Conservation (phyloP, 2,329 filamentous ascomycete species). For the Pyricularia sp. region DNA sequence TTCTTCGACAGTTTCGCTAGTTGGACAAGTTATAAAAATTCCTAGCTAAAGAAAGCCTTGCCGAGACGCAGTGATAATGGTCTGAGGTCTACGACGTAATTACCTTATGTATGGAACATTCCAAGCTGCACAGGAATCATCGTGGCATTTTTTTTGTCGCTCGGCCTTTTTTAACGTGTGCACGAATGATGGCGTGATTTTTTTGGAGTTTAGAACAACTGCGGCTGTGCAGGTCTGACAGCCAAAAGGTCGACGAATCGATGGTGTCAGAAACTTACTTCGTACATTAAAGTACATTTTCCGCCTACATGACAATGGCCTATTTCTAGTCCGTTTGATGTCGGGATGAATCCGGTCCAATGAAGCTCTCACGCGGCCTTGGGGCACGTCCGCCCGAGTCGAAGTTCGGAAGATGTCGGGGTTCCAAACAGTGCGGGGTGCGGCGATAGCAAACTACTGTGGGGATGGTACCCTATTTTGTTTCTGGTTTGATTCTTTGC, state of each 20-base stretch:
- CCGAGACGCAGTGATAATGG: not conserved
- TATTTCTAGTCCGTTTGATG: not conserved
- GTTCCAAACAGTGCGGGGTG: not conserved
- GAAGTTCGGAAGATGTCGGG: not conserved
- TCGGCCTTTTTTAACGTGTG: not conserved
- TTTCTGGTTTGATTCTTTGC: not conserved
- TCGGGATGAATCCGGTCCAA: not conserved
- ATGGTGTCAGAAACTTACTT: not conserved
- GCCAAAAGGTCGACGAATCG: not conserved
- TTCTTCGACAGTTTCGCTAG: not conserved
- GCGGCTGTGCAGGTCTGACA: not conserved
- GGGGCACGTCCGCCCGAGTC: not conserved
- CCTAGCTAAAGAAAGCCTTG: not conserved
- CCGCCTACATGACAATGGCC: not conserved
- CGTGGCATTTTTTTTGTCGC: not conserved
- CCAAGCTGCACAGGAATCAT: not conserved
- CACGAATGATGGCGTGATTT: not conserved
- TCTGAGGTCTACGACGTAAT: not conserved
- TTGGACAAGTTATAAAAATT: not conserved
- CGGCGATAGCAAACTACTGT: not conserved
- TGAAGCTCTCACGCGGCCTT: not conserved
- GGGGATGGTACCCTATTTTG: not conserved
- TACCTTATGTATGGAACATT: not conserved
- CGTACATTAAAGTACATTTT: not conserved
- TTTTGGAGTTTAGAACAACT: not conserved